Evolutionary conservation across 2,329 filamentous ascomycete genomes (phyloP), one percentile per base, ranked within the genome.

Genomic region (Arthroderma uncinatum): DNA sequence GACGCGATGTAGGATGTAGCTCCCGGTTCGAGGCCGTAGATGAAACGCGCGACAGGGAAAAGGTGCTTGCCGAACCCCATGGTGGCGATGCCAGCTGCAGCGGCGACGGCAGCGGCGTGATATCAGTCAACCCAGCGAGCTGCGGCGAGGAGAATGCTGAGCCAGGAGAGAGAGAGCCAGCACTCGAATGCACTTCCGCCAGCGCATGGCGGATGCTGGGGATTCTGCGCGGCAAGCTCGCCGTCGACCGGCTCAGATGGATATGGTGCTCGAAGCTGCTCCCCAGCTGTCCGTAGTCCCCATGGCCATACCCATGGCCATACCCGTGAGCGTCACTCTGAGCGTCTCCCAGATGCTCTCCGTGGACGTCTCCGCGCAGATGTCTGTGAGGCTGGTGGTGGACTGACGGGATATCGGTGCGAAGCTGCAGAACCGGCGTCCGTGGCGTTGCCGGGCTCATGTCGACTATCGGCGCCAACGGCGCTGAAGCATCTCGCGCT

Each of bases 21-120:
- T 66, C 68, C 52, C 66, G 73, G 14, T 69, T 62, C 10, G 74
- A 76, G 7, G 69, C 64, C 1, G 66, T 64, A 1, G 74, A 76
- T 0, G 74, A 71, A 1, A 71, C 73, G 14, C 74, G 70, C 10
- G 74, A 75, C 21, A 73, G 62, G 0, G 71, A 71, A 21, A 70
- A 67, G 76, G 84, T 81, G 1, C 84, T 86, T 64, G 85, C 82
- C 12, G 63, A 62, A 44, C 64, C 66, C 72, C 71, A 74, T 21
- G 71, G 65, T 23, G 68, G 66, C 4, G 62, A 62, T 16, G 66
- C 67, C 4, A 62, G 61, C 75, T 76, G 3, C 78, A 91, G 77
- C 2, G 87, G 87, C 21, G 87, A 92, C 2, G 87, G 87, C 34
- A 93, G 74, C 57, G 87, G 87, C 2, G 88, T 92, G 61, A 93